These are phyloP conservation scores for Calocera viscosa DNA, from an alignment of 768 basidiomycete species.

Conservation along the genomic window DNA sequence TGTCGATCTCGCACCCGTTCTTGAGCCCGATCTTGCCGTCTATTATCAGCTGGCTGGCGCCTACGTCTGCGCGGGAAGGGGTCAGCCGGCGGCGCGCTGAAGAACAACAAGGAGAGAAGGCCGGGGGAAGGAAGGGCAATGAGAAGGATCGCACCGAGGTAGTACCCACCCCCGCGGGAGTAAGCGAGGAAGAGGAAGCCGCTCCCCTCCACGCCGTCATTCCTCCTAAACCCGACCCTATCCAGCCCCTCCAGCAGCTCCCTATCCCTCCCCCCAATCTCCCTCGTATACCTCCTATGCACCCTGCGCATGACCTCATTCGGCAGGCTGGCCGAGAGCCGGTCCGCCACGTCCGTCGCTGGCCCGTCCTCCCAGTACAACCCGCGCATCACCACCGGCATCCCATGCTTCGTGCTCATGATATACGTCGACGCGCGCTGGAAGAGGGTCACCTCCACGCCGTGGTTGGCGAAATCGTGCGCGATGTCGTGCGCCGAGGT, in stretches of 20 bases:
- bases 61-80: constrained; percentile 44
- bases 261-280: constrained; percentile 45
- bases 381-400: constrained; percentile 23
- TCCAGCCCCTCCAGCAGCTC: constrained; percentile 44
- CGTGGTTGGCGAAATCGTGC: constrained; percentile 35
- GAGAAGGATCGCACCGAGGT: constrained; percentile 37
- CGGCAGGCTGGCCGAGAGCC: constrained; percentile 38
- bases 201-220: constrained; percentile 38
- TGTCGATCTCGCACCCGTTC: constrained; percentile 41
- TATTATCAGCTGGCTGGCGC: constrained; percentile 47
- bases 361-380: constrained; percentile 40
- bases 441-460: constrained; percentile 33
- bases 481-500: constrained; percentile 50
- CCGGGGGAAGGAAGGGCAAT: background rate
- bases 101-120: background rate
- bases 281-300: constrained; percentile 29
- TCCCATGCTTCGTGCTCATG: constrained; percentile 35
- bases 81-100: too few species aligned
- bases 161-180: constrained; percentile 48
- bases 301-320: constrained; percentile 28
- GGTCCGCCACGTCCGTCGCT: constrained; percentile 40
- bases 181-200: constrained; percentile 42
- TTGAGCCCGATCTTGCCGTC: constrained; percentile 62
- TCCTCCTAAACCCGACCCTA: constrained; percentile 45
- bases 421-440: constrained; percentile 50